Base-by-base conservation (phyloP, 2,329 filamentous ascomycete species). In the Epicoccum sorghinum region DNA sequence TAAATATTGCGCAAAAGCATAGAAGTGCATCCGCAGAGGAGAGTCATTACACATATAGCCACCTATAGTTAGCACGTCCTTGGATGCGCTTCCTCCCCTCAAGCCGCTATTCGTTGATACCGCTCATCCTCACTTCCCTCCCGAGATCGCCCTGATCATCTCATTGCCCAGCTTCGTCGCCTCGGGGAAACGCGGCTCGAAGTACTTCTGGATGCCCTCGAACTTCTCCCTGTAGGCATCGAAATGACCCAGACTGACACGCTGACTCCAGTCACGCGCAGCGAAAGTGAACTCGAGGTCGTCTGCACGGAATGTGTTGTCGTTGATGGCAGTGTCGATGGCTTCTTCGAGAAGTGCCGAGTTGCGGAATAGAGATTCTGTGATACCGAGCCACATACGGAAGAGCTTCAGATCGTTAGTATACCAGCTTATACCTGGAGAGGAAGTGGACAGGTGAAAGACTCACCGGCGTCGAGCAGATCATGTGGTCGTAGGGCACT, bases 401-500 rank as follows among this genome's bases (percentile, higher is more conserved):
- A 99, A 99, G 41, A 98, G 85, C 79, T 52, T 4, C 5, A 13
- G 4, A 18, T 18, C 3, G 18, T 18, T 18, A 18, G 18, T 3
- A 18, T 14, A 13, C 46, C 14, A 52, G 48, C 4, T 1, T 30
- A 14, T 7, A 32, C 6, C 6, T 22, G 12, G n/a, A 12, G 7
- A 30, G 7, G 27, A 9, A 10, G 22, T 32, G 10, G 3, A n/a
- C 7, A 13, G 32, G 32, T 33, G 1, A n/a, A 10, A 23, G 32
- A 78, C 83, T 72, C 70, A 87, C 85, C 43, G 95, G 95, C 35
- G 95, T 99, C 48, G 92, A 96, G 79, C 95, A 99, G 64, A 99
- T 96, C 93, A 99, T 99, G 80, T 99, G 96, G 76, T 99, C 93
- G 75, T 99, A 99, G 0, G 95, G 95, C 42, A 96, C 89, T 67